Base-by-base conservation (phyloP, 345 rosid species). In the Gossypium ekmanianum region DNA sequence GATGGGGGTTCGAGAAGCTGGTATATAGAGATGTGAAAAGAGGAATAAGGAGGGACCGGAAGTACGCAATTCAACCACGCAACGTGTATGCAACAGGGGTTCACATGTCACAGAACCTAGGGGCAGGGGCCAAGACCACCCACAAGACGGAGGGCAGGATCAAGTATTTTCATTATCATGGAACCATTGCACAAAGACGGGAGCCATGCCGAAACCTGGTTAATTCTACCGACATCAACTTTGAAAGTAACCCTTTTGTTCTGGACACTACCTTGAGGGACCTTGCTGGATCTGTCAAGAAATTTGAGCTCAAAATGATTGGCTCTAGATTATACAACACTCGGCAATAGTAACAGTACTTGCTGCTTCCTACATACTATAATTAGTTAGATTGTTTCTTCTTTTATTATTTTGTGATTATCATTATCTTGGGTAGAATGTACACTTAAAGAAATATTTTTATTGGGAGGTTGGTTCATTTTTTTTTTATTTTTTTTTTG, bases 1-100 rank as follows among this genome's bases (percentile, higher is more conserved):
- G 79, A 81, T 94, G 98, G 98, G 98, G 98, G 11, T 74, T 94
- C 67, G 98, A 94, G 91, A 94, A 94, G 81, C 84, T 94, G 20
- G 94, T 91, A 14, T 94, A 85, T 71, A 83, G 84, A 71, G 98
- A 94, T 27, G 86, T 82, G 51, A 94, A 88, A 83, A 90, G 77
- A 71, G 97, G 90, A 11, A 85, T 88, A 61, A 79, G 98, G 66
- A 84, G 92, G 68, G 97, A 94, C 78, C 79, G 97, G 1, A 94
- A 94, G 56, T 94, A 92, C 61, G 97, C 89, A 1, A 84, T 94
- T 61, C 97, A 91, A 71, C 97, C 98, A 0, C 83, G 88, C 2
- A 83, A 81, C 10, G 97, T 90, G 73, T 88, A 73, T 16, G 98
- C 95, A 0, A 85, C 95, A 0, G 98, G 98, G 0, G 97, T 94